phyloP scores from a whole-genome alignment of 2,329 filamentous ascomycete genomes.

The Paraphaeosphaeria sporulosa region DNA sequence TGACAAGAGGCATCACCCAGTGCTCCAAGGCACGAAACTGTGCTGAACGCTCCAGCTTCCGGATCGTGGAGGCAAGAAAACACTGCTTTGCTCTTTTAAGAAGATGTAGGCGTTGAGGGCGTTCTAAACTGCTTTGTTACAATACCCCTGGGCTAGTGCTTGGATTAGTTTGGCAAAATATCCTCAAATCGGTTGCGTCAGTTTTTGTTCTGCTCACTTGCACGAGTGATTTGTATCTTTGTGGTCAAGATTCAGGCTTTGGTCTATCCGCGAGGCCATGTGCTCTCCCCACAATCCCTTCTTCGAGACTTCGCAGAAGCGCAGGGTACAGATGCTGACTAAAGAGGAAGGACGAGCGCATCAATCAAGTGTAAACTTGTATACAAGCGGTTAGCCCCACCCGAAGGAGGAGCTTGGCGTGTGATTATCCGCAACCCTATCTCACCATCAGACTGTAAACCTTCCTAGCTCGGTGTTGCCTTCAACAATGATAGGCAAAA shows the following conservation, averaged over 20 bases:
- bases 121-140: not conserved
- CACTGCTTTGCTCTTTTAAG: too few relatives aligned
- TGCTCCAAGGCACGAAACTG: not conserved
- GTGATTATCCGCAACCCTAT: not conserved
- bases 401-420: too few relatives aligned
- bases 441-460: constrained; percentile 1
- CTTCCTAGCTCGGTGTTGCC: not conserved
- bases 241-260: too few relatives aligned
- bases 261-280: too few relatives aligned
- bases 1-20: not conserved
- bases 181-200: not conserved
- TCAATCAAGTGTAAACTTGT: not conserved
- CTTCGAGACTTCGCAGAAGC: too few relatives aligned
- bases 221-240: not conserved
- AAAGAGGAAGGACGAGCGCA: constrained; percentile 4
- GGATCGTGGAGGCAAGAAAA: not conserved
- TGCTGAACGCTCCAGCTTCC: not conserved
- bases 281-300: too few relatives aligned
- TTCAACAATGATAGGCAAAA: not conserved
- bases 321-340: too few relatives aligned
- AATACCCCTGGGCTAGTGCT: constrained; percentile 4
- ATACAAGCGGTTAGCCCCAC: too few relatives aligned
- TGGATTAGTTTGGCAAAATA: not conserved
- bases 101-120: not conserved
- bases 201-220: not conserved